Evolutionary conservation across 164 flowering plant genomes (phyloP).

Genomic region (Nymphaea colorata): DNA sequence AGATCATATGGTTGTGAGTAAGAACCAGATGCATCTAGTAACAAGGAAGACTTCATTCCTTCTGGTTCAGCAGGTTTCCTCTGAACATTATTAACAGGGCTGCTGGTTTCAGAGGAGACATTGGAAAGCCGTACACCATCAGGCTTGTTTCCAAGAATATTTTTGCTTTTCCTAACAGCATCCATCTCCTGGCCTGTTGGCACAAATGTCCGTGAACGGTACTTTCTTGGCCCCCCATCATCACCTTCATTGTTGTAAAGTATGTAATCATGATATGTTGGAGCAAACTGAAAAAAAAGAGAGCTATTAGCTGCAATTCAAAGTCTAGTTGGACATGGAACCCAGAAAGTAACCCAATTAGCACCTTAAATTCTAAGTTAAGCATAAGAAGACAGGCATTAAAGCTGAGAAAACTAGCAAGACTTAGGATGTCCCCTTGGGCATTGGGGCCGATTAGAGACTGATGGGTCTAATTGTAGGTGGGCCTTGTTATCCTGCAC

Average conservation of each 20-base stretch:
- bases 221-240: slow-evolving; percentile 58
- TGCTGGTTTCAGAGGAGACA: slow-evolving; percentile 43
- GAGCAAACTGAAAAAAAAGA: slow-evolving; percentile 69
- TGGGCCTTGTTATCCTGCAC: too few relatives aligned
- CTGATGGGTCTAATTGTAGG: too few relatives aligned
- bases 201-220: slow-evolving; percentile 90
- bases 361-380: too few relatives aligned
- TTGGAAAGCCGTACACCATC: slow-evolving; percentile 62
- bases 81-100: slow-evolving; percentile 24
- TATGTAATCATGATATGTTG: slow-evolving; percentile 93
- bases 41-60: slow-evolving; percentile 52
- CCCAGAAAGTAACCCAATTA: too few relatives aligned
- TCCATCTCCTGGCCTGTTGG: slow-evolving; percentile 98
- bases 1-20: slow-evolving; percentile 43
- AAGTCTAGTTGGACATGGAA: too few relatives aligned
- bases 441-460: too few relatives aligned
- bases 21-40: slow-evolving; percentile 45
- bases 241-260: slow-evolving; percentile 84
- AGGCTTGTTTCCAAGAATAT: slow-evolving; percentile 45
- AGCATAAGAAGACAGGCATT: too few relatives aligned
- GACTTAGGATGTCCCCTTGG: too few relatives aligned
- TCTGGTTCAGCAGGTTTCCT: slow-evolving; percentile 27
- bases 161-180: slow-evolving; percentile 57
- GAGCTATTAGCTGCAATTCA: not conserved
- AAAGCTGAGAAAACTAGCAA: too few relatives aligned